Evolutionary conservation across 495 filamentous ascomycete species (phyloP).

Genomic region (Neurospora discreta): DNA sequence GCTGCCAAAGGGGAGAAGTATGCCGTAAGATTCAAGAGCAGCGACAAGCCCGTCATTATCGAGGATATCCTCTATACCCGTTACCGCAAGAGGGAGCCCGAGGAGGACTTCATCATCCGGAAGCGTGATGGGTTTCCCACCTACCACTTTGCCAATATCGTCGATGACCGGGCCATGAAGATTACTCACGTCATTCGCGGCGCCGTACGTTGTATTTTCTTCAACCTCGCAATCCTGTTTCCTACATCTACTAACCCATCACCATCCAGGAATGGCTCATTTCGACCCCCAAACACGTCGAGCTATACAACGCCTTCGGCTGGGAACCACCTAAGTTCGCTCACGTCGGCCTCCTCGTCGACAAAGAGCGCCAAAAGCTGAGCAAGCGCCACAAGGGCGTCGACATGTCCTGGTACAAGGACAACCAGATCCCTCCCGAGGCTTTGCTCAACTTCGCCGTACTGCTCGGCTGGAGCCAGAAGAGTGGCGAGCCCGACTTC

Average conservation of each 20-base stretch:
- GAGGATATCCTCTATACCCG: conserved; percentile 68
- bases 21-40: conserved; percentile 63
- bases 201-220: conserved; percentile 16
- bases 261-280: conserved; percentile 69
- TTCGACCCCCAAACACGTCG: conserved; percentile 80
- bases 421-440: conserved; percentile 58
- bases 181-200: conserved; percentile 94
- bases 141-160: conserved; percentile 93
- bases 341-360: conserved; percentile 78
- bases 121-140: conserved; percentile 89
- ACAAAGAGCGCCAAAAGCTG: conserved; percentile 66
- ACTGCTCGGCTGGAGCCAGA: conserved; percentile 70
- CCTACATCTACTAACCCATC: neutral
- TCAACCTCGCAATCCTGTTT: neutral
- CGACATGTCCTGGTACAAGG: conserved; percentile 56
- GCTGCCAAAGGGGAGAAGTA: conserved; percentile 58
- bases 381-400: conserved; percentile 76
- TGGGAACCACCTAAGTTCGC: conserved; percentile 79
- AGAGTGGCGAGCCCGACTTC: conserved; percentile 43
- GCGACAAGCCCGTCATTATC: conserved; percentile 46
- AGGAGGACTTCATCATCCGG: conserved; percentile 58
- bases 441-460: conserved; percentile 75
- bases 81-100: conserved; percentile 32
- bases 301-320: conserved; percentile 76
- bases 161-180: conserved; percentile 88